Percentiles rank a stretch among this genome's conserved stretches.
These are phyloP conservation scores for Botrytis aclada DNA, from an alignment of 2,329 filamentous ascomycete genomes.

Conservation along the genomic window DNA sequence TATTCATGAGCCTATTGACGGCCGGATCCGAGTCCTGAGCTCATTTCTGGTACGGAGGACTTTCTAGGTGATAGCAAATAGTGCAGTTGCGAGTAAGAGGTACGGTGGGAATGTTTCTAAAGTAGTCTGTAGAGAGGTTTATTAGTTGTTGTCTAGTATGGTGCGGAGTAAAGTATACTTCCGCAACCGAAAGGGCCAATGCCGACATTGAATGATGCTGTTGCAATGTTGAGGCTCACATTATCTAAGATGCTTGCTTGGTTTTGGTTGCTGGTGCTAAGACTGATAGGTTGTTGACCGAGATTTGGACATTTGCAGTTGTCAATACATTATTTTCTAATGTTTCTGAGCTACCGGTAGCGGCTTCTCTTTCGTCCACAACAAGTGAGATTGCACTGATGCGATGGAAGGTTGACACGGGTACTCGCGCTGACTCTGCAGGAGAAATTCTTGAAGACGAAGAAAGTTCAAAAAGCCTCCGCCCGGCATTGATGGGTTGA, in stretches of 20 bases:
- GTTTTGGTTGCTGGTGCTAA: not conserved
- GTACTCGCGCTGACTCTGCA: not conserved
- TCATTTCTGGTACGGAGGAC: not conserved
- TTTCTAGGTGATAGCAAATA: not conserved
- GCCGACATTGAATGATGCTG: not conserved
- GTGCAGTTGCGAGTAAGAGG: not conserved
- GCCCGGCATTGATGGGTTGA: not conserved
- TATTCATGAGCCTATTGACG: not conserved
- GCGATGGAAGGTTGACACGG: fast-evolving
- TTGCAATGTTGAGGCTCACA: not conserved
- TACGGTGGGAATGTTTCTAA: not conserved
- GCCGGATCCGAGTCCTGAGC: not conserved
- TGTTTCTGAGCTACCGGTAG: fast-evolving
- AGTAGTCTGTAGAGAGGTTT: not conserved
- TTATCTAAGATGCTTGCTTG: not conserved
- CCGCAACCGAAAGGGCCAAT: fast-evolving
- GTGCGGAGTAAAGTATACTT: not conserved
- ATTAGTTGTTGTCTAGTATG: too few species aligned
- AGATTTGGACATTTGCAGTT: not conserved
- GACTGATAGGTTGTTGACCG: not conserved
- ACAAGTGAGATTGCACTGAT: not conserved
- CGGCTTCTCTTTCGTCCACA: not conserved
- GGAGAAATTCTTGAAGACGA: not conserved
- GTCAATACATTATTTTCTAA: not conserved
- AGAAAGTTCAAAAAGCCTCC: not conserved